Evolutionary conservation across 2,329 filamentous ascomycete genomes (phyloP), one percentile per base, ranked within the genome.

Genomic region (Ciborinia camelliae): DNA sequence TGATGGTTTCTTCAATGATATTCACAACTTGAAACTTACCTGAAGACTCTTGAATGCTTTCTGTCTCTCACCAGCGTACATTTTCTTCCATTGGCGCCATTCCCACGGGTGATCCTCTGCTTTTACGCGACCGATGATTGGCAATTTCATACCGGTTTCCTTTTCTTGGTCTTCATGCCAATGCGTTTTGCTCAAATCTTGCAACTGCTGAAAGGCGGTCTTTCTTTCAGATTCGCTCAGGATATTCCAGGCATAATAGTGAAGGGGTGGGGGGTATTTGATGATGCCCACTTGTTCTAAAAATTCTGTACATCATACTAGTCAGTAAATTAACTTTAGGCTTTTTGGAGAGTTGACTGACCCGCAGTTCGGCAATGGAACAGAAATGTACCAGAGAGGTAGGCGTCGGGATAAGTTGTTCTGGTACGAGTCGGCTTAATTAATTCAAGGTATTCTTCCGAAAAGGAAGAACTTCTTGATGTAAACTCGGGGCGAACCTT

Each of bases 311-410:
- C n/a, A 12, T 1, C 14, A 68, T 37, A 7, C n/a, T 35, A n/a
- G 39, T 41, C 6, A 51, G 30, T 37, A 47, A n/a, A 3, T 41
- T 20, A 18, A 10, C 15, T 1, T 28, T 3, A n/a, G 23, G 20
- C 20, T 28, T 47, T 2, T 1, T 3, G 5, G 26, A 32, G 9
- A 35, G 20, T 52, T 10, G 15, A 20, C 48, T 54, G 39, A 68
- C 67, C 62, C 43, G 65, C 54, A n/a, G 35, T 47, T 26, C 65
- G 37, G 28, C 65, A 52, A 52, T 59, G 35, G 20, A 61, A 68
- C 2, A n/a, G 9, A 28, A 65, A 54, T 12, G 3, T 30, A 3
- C 14, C n/a, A 6, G 14, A 39, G n/a, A 1, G 6, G 1, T 0
- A 0, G 2, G 6, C 2, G 7, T 0, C 4, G 7, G 2, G 2